A percentile compares a stretch with the other conserved stretches of the same genome.
phyloP scores from a whole-genome alignment of 148 eudicot species.

The Pharnaceum exiguum region DNA sequence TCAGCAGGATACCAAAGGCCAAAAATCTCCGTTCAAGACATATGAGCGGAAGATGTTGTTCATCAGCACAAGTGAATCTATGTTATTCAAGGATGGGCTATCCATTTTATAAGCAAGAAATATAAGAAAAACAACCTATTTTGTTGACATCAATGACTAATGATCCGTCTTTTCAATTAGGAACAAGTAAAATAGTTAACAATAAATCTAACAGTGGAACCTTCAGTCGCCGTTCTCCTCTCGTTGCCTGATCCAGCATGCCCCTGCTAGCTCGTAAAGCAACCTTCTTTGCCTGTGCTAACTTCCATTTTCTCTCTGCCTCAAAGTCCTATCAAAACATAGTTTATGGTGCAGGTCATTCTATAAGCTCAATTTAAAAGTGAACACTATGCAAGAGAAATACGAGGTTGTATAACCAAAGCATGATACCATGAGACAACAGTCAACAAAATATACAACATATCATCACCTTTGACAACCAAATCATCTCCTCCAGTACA shows the following conservation, averaged over 20 bases:
- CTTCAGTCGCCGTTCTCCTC: conserved; percentile 89
- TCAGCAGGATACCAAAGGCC: neutral
- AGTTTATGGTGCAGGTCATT: conserved; percentile 3
- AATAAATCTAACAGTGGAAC: conserved; percentile 26
- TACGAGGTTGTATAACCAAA: neutral
- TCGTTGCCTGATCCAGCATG: conserved; percentile 88
- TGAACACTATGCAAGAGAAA: neutral
- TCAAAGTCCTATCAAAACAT: conserved; percentile 78
- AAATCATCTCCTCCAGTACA: conserved; percentile 96
- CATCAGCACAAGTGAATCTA: neutral
- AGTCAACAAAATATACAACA: neutral
- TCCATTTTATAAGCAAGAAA: neutral
- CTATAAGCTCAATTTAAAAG: neutral
- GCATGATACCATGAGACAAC: neutral
- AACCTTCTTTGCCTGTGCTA: conserved; percentile 91
- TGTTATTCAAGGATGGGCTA: neutral
- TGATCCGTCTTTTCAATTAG: neutral
- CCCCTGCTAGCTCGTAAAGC: conserved; percentile 97
- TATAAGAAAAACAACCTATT: neutral
- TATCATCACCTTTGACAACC: conserved; percentile 87
- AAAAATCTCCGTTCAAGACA: neutral
- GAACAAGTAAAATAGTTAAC: neutral
- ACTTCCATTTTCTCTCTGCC: conserved; percentile 95
- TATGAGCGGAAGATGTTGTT: neutral
- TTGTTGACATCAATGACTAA: neutral